Conservation (phyloP, 1,284 basidiomycete species). For the Agroathelia rolfsii region DNA sequence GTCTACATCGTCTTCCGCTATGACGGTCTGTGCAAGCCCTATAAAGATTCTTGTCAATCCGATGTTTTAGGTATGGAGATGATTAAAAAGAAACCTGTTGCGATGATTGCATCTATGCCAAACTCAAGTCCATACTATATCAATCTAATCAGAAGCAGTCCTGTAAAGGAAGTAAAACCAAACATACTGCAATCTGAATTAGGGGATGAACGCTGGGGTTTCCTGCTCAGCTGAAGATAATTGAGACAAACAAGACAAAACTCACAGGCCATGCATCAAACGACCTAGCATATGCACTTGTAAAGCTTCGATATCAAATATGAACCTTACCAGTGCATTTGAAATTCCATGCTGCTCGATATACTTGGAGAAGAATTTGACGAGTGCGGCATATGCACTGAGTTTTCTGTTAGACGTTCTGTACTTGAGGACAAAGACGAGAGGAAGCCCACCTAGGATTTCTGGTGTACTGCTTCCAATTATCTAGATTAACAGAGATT, state of each 20-base stretch:
- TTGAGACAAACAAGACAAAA: slow-evolving; percentile 8
- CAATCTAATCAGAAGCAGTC: background rate
- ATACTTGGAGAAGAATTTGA: slow-evolving; percentile 46
- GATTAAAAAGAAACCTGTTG: slow-evolving; percentile 30
- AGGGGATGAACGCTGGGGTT: slow-evolving; percentile 42
- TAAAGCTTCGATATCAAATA: too few relatives aligned
- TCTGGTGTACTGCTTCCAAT: slow-evolving; percentile 49
- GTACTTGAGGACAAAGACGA: slow-evolving; percentile 1
- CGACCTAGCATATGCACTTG: slow-evolving; percentile 43
- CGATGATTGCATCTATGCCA: slow-evolving; percentile 40
- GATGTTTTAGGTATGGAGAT: slow-evolving; percentile 1
- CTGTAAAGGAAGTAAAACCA: background rate
- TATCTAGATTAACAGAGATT: slow-evolving; percentile 31
- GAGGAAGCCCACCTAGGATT: slow-evolving; percentile 35
- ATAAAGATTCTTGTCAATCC: background rate
- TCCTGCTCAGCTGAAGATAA: slow-evolving; percentile 8
- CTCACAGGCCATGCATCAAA: slow-evolving; percentile 47
- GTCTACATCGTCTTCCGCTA: too few relatives aligned
- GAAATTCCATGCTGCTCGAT: slow-evolving; percentile 32
- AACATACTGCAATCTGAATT: slow-evolving; percentile 55
- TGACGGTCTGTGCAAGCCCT: slow-evolving; percentile 48
- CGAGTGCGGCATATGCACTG: slow-evolving; percentile 47
- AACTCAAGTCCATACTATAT: slow-evolving; percentile 53
- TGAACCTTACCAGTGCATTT: slow-evolving; percentile 38
- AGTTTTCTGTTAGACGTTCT: slow-evolving; percentile 1